Percentiles rank a stretch among this genome's conserved stretches.
phyloP scores from a whole-genome alignment of 768 basidiomycete species.

The Mycena latifolia region DNA sequence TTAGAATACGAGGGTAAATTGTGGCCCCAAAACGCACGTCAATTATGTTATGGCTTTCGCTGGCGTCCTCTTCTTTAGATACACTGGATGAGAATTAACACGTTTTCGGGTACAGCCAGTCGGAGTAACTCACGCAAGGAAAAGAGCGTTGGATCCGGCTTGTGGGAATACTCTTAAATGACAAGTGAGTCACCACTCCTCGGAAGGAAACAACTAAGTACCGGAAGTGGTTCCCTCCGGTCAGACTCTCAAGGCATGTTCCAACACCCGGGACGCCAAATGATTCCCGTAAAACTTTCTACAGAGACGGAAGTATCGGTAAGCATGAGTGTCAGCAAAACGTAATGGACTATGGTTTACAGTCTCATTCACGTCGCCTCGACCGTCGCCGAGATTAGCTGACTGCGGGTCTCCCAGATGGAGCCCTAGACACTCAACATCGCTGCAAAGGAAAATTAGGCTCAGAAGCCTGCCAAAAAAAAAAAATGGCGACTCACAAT shows the following conservation, averaged over 20 bases:
- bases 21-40: no score
- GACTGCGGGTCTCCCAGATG: slow-evolving; percentile 53
- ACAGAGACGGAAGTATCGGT: no score
- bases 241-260: slow-evolving; percentile 58
- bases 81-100: slow-evolving; percentile 42
- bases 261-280: slow-evolving; percentile 46
- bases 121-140: slow-evolving; percentile 66
- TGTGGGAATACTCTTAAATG: slow-evolving; percentile 61
- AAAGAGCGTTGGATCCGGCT: slow-evolving; percentile 56
- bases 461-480: neutral
- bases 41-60: slow-evolving; percentile 51
- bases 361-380: slow-evolving; percentile 40
- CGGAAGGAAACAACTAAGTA: neutral
- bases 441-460: slow-evolving; percentile 29
- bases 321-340: no score
- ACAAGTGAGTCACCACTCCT: neutral
- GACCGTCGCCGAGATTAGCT: slow-evolving; percentile 63
- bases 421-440: neutral
- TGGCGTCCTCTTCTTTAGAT: slow-evolving; percentile 55
- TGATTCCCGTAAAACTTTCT: slow-evolving; percentile 13
- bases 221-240: slow-evolving; percentile 57
- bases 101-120: neutral
- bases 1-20: no score
- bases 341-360: neutral
- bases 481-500: slow-evolving; percentile 52